These are phyloP conservation scores for Sechiopsis laciniata DNA, from an alignment of 306 rosid species.

Conservation along the genomic window DNA sequence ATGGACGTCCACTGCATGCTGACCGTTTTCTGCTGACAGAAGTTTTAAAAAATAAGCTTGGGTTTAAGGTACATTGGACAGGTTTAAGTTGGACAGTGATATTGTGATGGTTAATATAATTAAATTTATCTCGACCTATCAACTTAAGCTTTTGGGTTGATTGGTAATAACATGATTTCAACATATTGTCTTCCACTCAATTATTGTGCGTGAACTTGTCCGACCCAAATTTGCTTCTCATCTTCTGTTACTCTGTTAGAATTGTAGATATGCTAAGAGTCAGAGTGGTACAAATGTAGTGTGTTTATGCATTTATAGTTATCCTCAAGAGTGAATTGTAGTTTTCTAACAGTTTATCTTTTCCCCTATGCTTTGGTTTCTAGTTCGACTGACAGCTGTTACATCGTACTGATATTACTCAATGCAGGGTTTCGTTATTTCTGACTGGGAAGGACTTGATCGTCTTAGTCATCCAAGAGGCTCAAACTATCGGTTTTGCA, in stretches of 20 bases:
- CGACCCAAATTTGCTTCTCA: not conserved
- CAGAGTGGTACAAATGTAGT: not conserved
- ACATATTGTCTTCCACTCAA: conserved; percentile 1
- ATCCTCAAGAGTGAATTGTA: not conserved
- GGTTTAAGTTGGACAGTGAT: not conserved
- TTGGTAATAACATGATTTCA: too few species aligned
- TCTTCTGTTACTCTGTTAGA: not conserved
- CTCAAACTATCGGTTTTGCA: conserved; percentile 55
- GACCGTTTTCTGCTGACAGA: conserved; percentile 63
- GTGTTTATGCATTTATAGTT: not conserved
- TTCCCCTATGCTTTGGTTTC: not conserved
- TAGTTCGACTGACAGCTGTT: not conserved
- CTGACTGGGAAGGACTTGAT: conserved; percentile 83
- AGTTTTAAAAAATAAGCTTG: conserved; percentile 65
- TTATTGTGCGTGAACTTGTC: not conserved
- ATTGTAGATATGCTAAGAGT: too few species aligned
- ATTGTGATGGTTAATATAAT: too few species aligned
- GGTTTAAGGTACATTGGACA: conserved; percentile 53
- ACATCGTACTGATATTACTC: conserved; percentile 18
- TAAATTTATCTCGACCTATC: too few species aligned
- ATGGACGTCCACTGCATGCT: conserved; percentile 56
- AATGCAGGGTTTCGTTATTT: conserved; percentile 73
- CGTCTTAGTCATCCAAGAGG: conserved; percentile 48
- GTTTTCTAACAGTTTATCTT: not conserved
- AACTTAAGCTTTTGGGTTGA: too few species aligned